Percentiles rank a stretch among this genome's conserved stretches.
Conservation (phyloP, 306 rosid species). For the Lupinus albus region DNA sequence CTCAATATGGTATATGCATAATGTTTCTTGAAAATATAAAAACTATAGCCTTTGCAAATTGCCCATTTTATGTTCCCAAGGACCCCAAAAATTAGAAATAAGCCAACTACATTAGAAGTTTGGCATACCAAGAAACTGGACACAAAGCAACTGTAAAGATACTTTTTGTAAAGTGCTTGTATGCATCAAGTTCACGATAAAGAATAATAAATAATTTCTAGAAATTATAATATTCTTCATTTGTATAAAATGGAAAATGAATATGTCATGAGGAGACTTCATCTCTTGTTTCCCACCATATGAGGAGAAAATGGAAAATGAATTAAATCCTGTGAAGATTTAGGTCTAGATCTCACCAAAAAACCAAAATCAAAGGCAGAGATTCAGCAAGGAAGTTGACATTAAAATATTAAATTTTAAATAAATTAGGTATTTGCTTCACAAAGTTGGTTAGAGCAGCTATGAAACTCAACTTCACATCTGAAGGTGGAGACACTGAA, state of each 20-base stretch:
- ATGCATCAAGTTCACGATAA: not conserved
- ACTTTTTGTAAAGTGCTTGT: not conserved
- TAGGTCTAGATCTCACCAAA: not conserved
- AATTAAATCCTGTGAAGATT: not conserved
- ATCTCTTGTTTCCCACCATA: not conserved
- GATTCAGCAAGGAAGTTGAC: constrained; percentile 14
- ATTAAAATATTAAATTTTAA: not conserved
- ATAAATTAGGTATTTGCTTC: constrained; percentile 6
- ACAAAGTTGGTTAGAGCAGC: constrained; percentile 18
- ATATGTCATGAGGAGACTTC: no score
- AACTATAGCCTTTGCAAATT: constrained; percentile 10
- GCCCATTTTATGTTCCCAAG: not conserved
- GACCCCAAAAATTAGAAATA: constrained; percentile 1
- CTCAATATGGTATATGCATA: constrained; percentile 20
- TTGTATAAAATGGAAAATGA: no score
- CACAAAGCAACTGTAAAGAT: constrained; percentile 14
- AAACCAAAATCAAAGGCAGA: not conserved
- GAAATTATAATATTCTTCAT: constrained; percentile 11
- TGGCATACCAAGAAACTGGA: constrained; percentile 20
- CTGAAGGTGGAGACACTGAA: constrained; percentile 10
- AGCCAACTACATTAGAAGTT: constrained; percentile 11
- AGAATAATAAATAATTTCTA: constrained; percentile 20
- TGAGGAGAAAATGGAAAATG: constrained; percentile 16
- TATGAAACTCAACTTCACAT: constrained; percentile 27
- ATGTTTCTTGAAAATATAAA: not conserved